Evolutionary conservation across 2,329 filamentous ascomycete genomes (phyloP).

Genomic region (Cladosporium sp.): DNA sequence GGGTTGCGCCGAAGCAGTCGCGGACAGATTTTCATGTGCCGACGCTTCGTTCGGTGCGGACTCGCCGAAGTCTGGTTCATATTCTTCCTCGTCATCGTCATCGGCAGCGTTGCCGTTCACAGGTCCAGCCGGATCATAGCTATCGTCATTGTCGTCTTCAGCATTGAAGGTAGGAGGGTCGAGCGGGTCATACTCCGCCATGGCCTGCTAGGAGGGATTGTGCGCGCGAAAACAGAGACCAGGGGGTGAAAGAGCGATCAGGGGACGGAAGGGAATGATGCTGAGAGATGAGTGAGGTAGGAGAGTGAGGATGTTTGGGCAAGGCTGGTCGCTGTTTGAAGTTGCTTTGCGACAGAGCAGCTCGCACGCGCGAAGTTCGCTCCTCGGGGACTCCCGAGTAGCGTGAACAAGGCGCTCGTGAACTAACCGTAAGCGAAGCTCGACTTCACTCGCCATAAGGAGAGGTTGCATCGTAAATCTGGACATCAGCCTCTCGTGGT

Average conservation of each 20-base stretch:
- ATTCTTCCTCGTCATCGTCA: constrained; percentile 31
- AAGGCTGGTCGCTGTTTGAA: not conserved
- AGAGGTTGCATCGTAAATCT: not conserved
- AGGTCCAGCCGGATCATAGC: constrained; percentile 32
- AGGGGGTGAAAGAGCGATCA: not conserved
- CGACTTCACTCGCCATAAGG: constrained; percentile 2
- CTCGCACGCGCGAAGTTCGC: not conserved
- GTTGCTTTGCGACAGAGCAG: constrained; percentile 10
- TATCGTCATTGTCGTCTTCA: constrained; percentile 33
- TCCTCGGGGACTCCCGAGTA: not conserved
- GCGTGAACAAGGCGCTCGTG: not conserved
- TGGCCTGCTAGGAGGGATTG: constrained; percentile 24
- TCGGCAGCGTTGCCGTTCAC: constrained; percentile 17
- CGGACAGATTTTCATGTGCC: constrained; percentile 12
- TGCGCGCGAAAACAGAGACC: not conserved
- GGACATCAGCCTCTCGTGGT: not conserved
- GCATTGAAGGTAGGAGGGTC: constrained; percentile 23
- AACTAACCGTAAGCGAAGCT: not conserved
- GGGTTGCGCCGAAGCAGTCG: constrained; percentile 29
- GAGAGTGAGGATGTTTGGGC: not conserved
- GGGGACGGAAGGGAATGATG: not conserved
- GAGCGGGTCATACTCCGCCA: constrained; percentile 39
- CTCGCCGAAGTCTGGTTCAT: constrained; percentile 30
- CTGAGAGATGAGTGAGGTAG: not conserved
- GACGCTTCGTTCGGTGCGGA: not conserved